These are phyloP conservation scores for Mortierella sp. DNA, from an alignment of 371 early-diverging fungal species.

Conservation along the genomic window DNA sequence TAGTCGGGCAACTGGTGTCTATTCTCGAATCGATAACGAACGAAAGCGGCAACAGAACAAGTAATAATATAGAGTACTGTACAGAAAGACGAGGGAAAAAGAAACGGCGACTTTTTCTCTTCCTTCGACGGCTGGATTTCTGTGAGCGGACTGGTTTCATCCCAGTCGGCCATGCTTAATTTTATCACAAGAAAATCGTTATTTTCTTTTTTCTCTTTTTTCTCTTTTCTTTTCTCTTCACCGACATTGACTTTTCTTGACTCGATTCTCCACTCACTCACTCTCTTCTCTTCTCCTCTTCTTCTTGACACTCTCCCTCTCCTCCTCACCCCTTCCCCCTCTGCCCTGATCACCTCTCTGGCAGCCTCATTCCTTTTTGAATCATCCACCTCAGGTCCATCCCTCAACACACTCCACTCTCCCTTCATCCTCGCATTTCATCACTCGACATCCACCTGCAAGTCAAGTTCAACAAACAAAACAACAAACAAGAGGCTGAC, in stretches of 20 bases:
- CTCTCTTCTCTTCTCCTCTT: background rate
- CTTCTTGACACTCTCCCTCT: background rate
- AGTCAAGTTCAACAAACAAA: background rate
- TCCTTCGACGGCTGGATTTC: background rate
- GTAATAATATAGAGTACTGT: no score
- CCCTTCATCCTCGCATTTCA: background rate
- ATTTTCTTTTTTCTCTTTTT: background rate
- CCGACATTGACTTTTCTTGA: no score
- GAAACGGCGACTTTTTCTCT: background rate
- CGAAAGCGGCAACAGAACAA: no score
- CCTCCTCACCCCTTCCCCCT: background rate
- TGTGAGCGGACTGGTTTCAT: conserved; percentile 11
- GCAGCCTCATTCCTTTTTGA: background rate
- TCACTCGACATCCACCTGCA: background rate
- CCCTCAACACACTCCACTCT: background rate
- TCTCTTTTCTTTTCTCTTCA: no score
- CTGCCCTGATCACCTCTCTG: background rate
- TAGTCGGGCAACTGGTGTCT: background rate
- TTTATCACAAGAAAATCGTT: background rate
- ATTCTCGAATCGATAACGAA: background rate
- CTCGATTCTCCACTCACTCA: background rate
- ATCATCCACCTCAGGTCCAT: background rate
- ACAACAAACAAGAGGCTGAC: background rate
- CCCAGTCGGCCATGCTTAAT: conserved; percentile 4
- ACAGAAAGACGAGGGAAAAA: background rate